Base-by-base conservation (phyloP, 495 filamentous ascomycete genomes). In the Talaromyces trachyspermus region DNA sequence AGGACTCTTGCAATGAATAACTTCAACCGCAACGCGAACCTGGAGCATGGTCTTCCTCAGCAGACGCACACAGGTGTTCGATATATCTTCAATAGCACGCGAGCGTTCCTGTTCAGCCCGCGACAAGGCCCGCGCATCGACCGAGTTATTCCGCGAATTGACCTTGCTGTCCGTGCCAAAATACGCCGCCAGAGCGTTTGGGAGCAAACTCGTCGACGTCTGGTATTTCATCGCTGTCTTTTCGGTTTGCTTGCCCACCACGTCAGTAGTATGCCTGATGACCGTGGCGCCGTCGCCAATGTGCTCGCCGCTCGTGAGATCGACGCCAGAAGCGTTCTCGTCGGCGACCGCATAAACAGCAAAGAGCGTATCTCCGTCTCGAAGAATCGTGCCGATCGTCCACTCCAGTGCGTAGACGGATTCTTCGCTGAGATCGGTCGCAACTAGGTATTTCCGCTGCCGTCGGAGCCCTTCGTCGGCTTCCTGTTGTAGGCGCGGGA, bases 1-100 rank as follows among this genome's bases (percentile, higher is more conserved):
- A 5, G 91, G 89, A 54, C 85, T 95, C 74, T 95, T 96, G 83
- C 92, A 97, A 61, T 97, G 91, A 52, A 97, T 87, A 17, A 96
- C 91, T 62, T 98, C 92, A 26, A 98, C 83, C 20, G 92, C 87
- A 43, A 95, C 80, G 38, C 87, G 80, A 27, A 95, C 89, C 59
- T 97, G 91, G 32, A 98, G 71, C 46, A 85, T 73, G 4, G 92
- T 98, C 72, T 89, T 94, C 52, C 91, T 77, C 49, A 98, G 70
- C 36, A 96, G 65, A 54, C 84, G 86, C 25, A 90, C 78, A 50
- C 91, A 88, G 2, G 84, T 77, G 30, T 87, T 74, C 5, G 85
- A 86, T 36, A 98, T 85, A 37, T 81, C 78, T 33, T 85, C 78
- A 12, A 85, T 78, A 5, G 88, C 90, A 54, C 78, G 73, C 44